Base-by-base conservation (phyloP, 805 yeast genomes). In the Cyberlindnera suaveolens region DNA sequence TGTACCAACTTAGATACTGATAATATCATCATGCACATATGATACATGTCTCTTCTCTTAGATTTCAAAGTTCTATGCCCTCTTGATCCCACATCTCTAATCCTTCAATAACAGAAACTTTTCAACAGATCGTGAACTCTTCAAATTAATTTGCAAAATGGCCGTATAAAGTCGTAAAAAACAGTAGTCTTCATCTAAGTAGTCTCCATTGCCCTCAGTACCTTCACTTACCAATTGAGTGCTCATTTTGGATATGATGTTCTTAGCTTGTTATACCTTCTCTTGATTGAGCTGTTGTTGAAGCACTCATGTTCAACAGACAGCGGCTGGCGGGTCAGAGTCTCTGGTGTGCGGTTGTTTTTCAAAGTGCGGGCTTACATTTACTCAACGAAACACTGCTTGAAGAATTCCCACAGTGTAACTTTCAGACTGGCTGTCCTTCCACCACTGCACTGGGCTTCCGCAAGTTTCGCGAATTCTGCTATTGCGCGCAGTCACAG, bases 171-270 rank as follows among this genome's bases (percentile, higher is more conserved):
- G n/a, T 27, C 11, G 5, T 19, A 36, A 8, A 10, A 13, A 31
- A 16, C 19, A 19, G 26, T 29, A 11, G 27, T 31, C 29, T 17
- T 13, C 13, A 11, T 15, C n/a, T 27, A 23, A 9, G 31, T 38
- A 40, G 30, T 36, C 43, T 47, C 44, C 44, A 37, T 36, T 15
- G 30, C 42, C 46, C 35, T 37, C 26, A 14, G 8, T 33, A 13
- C 34, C 19, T 19, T 35, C 48, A 58, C 63, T 49, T 49, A 58
- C 63, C 52, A 57, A 54, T 58, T 57, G 63, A 50, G 63, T 59
- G 54, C 58, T 56, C 63, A 58, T 58, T 53, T 38, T 53, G 49
- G 51, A 48, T 39, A 39, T 39, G 41, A 31, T 39, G 41, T 39
- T 39, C 41, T 26, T 39, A 19, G 20, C 29, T 18, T 38, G 9